Percentiles rank a stretch among this genome's conserved stretches.
Evolutionary conservation across 106 monocot species (phyloP).

Genomic region (Narthecium ossifragum): DNA sequence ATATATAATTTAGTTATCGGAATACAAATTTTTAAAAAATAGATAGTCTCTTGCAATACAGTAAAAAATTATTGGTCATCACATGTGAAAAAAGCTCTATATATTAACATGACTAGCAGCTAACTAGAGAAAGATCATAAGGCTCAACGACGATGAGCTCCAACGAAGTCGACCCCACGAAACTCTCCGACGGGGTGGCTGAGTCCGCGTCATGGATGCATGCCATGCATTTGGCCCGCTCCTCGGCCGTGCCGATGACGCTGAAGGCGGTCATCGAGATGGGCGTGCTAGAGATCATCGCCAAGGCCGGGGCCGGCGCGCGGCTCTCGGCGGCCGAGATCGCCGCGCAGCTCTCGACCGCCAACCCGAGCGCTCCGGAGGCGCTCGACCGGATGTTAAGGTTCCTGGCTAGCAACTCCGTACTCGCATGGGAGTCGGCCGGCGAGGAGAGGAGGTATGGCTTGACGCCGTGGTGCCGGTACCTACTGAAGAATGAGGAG

Average conservation of each 20-base stretch:
- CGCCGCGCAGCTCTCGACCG: conserved; percentile 6
- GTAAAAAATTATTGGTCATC: no score
- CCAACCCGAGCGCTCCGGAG: conserved; percentile 9
- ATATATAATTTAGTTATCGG: no score
- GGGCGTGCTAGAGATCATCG: conserved; percentile 6
- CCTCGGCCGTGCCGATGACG: conserved; percentile 4
- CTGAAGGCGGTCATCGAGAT: conserved; percentile 16
- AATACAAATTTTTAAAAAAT: no score
- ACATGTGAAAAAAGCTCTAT: no score
- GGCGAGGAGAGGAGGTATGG: conserved; percentile 7
- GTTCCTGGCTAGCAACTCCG: conserved; percentile 11
- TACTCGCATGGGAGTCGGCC: conserved; percentile 11
- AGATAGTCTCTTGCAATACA: no score
- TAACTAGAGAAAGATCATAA: no score
- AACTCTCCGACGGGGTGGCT: neutral
- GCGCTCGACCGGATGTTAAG: conserved; percentile 11
- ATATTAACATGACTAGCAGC: no score
- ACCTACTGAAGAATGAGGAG: conserved; percentile 7
- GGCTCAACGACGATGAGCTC: no score
- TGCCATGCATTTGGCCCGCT: conserved; percentile 1
- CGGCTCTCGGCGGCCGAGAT: conserved; percentile 3
- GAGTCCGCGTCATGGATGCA: neutral
- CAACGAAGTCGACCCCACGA: no score
- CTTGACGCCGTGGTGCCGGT: neutral
- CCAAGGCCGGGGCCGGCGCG: conserved; percentile 8